Evolutionary conservation across 345 rosid genomes (phyloP).

Genomic region (Anastatica hierochuntica): DNA sequence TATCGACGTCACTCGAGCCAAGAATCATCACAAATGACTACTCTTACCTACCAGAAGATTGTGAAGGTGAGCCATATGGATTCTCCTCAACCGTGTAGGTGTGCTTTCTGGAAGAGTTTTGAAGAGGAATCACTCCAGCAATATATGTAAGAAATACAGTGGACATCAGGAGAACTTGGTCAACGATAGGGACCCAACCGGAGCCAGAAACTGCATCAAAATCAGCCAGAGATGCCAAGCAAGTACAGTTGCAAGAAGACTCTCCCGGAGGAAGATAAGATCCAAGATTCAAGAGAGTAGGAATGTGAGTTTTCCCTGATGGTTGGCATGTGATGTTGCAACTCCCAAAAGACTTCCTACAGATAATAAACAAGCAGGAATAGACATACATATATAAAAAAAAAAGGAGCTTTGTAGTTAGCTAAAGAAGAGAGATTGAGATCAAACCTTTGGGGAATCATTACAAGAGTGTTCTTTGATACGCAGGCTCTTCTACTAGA

Average conservation of each 20-base stretch:
- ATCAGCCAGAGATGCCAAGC: conserved; percentile 45
- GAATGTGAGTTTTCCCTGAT: conserved; percentile 13
- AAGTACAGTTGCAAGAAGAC: conserved; percentile 28
- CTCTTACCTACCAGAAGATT: conserved; percentile 92
- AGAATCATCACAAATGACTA: conserved; percentile 29
- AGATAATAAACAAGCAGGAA: not conserved
- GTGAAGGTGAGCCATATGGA: conserved; percentile 28
- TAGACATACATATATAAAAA: not conserved
- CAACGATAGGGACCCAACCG: conserved; percentile 48
- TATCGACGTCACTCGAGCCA: not conserved
- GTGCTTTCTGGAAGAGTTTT: conserved; percentile 29
- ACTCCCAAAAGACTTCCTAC: conserved; percentile 34
- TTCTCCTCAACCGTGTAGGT: conserved; percentile 20
- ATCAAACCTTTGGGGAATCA: conserved; percentile 26
- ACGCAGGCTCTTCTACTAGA: conserved; percentile 11
- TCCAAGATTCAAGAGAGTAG: conserved; percentile 26
- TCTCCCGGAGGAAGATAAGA: conserved; percentile 12
- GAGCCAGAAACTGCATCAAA: conserved; percentile 38
- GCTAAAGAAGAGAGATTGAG: not conserved
- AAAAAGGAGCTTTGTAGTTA: not conserved
- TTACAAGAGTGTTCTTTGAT: conserved; percentile 18
- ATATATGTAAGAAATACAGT: conserved; percentile 67
- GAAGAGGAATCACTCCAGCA: conserved; percentile 73
- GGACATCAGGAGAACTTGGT: conserved; percentile 64
- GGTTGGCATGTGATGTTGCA: conserved; percentile 22